Base-by-base conservation (phyloP, 2,329 filamentous ascomycete genomes). In the Pyrenochaeta sp. region DNA sequence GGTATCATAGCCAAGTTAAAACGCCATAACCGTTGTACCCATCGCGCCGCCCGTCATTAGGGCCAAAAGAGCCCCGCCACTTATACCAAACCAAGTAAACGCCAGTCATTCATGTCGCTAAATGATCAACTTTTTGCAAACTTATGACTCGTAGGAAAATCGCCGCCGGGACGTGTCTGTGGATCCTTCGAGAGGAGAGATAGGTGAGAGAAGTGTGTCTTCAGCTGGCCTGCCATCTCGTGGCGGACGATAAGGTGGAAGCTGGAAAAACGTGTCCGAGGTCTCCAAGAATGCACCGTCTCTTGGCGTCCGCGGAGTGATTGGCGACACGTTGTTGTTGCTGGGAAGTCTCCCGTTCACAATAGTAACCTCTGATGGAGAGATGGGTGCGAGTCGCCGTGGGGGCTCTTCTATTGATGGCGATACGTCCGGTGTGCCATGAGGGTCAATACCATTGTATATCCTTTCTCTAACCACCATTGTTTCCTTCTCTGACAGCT, bases 401-500 rank as follows among this genome's bases (percentile, higher is more conserved):
- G 61, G 60, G n/a, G 66, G 22, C 32, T 72, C 71, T 43, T 67
- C 63, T 36, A 50, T 39, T 44, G 34, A 32, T 25, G 71, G 69
- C 19, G 67, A 64, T 48, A 62, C 56, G 5, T 64, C 53, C 25
- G 69, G 53, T 3, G 52, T 52, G 22, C 63, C 63, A 30, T 61
- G 66, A 19, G 71, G 71, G 54, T 80, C 78, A 2, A 81, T 70
- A 13, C 82, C 82, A 48, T 83, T 83, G 66, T 81, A 81, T 47
- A 77, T 69, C 56, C 72, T 71, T 66, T 83, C 81, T 19, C 82
- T 75, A 22, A 77, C 72, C 56, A 78, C 71, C 72, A 83, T 78
- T 36, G 79, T 77, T 56, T 84, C 80, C 61, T 84, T 84, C 67
- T 83, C 82, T 22, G 76, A 78, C 36, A 83, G 68, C 57, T 80